phyloP scores from a whole-genome alignment of 2,329 filamentous ascomycete species.

The Botrytis fabae region DNA sequence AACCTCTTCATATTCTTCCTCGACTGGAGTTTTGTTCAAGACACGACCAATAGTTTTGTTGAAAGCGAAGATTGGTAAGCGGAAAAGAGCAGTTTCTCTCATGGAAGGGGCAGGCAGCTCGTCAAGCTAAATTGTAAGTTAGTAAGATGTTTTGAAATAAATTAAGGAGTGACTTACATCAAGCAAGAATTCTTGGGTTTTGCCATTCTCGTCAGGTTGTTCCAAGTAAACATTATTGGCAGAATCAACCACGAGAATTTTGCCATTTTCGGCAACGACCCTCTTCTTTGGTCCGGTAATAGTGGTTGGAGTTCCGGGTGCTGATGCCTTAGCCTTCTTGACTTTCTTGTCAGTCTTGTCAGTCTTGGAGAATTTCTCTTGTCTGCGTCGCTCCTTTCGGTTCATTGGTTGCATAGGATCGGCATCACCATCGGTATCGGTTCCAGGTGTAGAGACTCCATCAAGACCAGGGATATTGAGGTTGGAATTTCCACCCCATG shows the following conservation, averaged over 20 bases:
- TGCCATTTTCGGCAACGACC: slow-evolving; percentile 92
- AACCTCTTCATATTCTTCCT: slow-evolving; percentile 44
- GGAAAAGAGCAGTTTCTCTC: slow-evolving; percentile 78
- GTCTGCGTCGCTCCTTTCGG: slow-evolving; percentile 81
- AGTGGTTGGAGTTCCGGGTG: slow-evolving; percentile 44
- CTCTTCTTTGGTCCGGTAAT: slow-evolving; percentile 78
- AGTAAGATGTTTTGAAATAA: slow-evolving; percentile 4
- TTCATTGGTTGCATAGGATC: slow-evolving; percentile 63
- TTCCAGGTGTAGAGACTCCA: slow-evolving; percentile 46
- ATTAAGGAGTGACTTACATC: slow-evolving; percentile 63
- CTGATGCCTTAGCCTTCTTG: slow-evolving; percentile 49
- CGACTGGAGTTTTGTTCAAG: slow-evolving; percentile 43
- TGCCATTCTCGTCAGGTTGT: slow-evolving; percentile 83
- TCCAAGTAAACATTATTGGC: slow-evolving; percentile 93
- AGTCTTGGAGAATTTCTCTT: slow-evolving; percentile 80
- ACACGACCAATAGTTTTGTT: slow-evolving; percentile 54
- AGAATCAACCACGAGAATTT: slow-evolving; percentile 89
- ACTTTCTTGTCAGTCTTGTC: slow-evolving; percentile 60
- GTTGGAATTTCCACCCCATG: slow-evolving; percentile 75
- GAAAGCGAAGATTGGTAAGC: slow-evolving; percentile 74
- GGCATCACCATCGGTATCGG: slow-evolving; percentile 49
- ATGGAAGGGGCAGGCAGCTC: slow-evolving; percentile 78
- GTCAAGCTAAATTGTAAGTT: slow-evolving; percentile 56
- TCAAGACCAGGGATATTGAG: slow-evolving; percentile 69
- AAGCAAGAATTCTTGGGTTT: slow-evolving; percentile 78